Base-by-base conservation (phyloP, 352 stramenopile genomes). In the Aphanomyces astaci region DNA sequence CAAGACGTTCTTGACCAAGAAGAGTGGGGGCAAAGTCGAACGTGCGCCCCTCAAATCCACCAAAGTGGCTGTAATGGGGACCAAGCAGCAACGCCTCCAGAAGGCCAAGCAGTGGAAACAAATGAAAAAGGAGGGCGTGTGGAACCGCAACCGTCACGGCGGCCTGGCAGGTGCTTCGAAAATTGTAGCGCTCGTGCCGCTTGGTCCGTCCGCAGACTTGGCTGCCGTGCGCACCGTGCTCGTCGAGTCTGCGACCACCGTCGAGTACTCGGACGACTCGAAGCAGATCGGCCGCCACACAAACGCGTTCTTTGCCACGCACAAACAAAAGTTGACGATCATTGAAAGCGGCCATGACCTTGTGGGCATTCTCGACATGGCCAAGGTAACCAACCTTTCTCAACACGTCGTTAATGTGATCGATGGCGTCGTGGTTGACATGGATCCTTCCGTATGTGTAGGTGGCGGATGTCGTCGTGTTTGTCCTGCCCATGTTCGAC, bases 301-400 rank as follows among this genome's bases (percentile, higher is more conserved):
- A 62, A 80, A 90, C 22, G 70, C 66, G 30, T 49, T 40, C n/a
- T 81, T 81, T 72, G 43, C 60, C 56, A 49, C 73, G 74, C 86
- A 92, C 77, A 96, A 96, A 73, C 89, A 96, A 64, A 92, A 94
- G 71, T 71, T 96, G 9, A 92, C 88, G 48, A 79, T 96, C 27
- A 62, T 96, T 22, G 78, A 91, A 67, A 94, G 87, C 60, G 84
- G 80, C 64, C 91, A 88, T 70, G 79, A 92, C 73, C 79, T 95
- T 66, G 75, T 90, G 57, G 81, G 86, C 59, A 75, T 85, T 7
- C 80, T 94, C 73, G 89, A 97, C 72, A 84, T 80, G 27, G 86
- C 83, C 70, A 94, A 94, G 73, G 52, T 71, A 65, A 4, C 19
- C 22, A 3, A 3, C 13, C 11, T 43, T 27, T 28, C 24, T 67